phyloP scores from a whole-genome alignment of 345 rosid species.

The Pelargonium nanum region DNA sequence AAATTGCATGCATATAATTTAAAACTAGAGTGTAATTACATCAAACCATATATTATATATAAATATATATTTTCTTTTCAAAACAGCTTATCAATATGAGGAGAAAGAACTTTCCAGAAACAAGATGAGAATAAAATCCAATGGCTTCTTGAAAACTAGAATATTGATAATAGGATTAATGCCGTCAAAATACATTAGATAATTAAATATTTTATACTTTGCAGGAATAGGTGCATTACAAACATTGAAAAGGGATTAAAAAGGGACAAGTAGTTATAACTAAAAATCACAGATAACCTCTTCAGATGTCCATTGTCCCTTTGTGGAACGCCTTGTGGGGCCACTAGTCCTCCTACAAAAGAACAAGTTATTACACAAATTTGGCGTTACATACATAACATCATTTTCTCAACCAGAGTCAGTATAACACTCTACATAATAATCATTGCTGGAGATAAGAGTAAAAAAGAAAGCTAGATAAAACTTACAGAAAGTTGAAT shows the following conservation, averaged over 20 bases:
- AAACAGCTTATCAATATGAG: too few species aligned
- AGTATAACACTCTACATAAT: background rate
- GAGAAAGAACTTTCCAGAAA: too few species aligned
- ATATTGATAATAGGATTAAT: too few species aligned
- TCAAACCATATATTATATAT: background rate
- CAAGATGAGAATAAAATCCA: too few species aligned
- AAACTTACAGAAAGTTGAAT: too few species aligned
- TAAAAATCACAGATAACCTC: slow-evolving; percentile 39
- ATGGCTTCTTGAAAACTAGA: too few species aligned
- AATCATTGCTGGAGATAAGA: background rate
- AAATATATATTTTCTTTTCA: too few species aligned
- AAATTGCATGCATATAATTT: too few species aligned
- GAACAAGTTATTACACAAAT: background rate
- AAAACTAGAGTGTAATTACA: background rate
- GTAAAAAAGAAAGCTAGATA: too few species aligned
- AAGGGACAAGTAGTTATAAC: background rate
- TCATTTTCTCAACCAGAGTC: background rate
- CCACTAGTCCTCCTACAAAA: slow-evolving; percentile 83
- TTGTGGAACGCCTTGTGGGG: slow-evolving; percentile 93
- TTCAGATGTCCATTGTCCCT: slow-evolving; percentile 98
- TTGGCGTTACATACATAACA: background rate
- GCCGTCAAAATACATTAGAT: background rate
- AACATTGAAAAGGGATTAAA: background rate
- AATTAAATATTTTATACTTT: background rate
- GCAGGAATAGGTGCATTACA: background rate